Percentiles rank a stretch among this genome's conserved stretches.
Evolutionary conservation across 257 asterid genomes (phyloP).

Genomic region (Nyctanthes arbortristis): DNA sequence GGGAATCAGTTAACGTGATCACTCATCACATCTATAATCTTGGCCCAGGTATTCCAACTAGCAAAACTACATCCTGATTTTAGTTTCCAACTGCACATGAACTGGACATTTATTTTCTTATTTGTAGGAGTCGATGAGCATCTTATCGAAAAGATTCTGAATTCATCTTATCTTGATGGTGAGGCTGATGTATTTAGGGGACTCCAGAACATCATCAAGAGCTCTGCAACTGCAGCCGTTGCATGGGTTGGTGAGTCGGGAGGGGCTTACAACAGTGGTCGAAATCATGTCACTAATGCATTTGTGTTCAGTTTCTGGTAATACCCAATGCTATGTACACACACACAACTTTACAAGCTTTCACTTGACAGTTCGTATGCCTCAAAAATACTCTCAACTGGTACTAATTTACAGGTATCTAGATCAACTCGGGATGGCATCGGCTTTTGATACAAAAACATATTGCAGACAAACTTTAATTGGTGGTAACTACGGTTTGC

Average conservation of each 20-base stretch:
- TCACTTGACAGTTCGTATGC: background rate
- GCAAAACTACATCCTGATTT: background rate
- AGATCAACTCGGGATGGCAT: slow-evolving; percentile 41
- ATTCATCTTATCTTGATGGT: slow-evolving; percentile 48
- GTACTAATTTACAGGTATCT: slow-evolving; percentile 37
- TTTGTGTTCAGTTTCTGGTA: slow-evolving; percentile 72
- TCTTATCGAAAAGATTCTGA: slow-evolving; percentile 45
- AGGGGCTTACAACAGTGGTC: slow-evolving; percentile 60
- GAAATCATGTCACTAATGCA: slow-evolving; percentile 54
- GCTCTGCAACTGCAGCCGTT: slow-evolving; percentile 36
- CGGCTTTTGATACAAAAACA: slow-evolving; percentile 34
- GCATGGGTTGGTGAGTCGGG: slow-evolving; percentile 66
- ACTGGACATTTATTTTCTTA: background rate
- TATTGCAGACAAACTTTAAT: slow-evolving; percentile 42
- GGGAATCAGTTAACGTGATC: slow-evolving; percentile 37
- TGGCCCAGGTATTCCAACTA: slow-evolving; percentile 57
- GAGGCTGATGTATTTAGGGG: slow-evolving; percentile 38
- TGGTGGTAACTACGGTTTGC: slow-evolving; percentile 52
- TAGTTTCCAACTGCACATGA: background rate
- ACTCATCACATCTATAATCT: slow-evolving; percentile 79
- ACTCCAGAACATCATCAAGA: slow-evolving; percentile 33
- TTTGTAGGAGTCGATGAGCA: slow-evolving; percentile 50
- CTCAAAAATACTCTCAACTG: background rate
- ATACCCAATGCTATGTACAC: background rate
- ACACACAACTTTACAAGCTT: background rate